These are phyloP conservation scores for Cornus controversa DNA, from an alignment of 148 eudicot genomes.

Conservation along the genomic window DNA sequence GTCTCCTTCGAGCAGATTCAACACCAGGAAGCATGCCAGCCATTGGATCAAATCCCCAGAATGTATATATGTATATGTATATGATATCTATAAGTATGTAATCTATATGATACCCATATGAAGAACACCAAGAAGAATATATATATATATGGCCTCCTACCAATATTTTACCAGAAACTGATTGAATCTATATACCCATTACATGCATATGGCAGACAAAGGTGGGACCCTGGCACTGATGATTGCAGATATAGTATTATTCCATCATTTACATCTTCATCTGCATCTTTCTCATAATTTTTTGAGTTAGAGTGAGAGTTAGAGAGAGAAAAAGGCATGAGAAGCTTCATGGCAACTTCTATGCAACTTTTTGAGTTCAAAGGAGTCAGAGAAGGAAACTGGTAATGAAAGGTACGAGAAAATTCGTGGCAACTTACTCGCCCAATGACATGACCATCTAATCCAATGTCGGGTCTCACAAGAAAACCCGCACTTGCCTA, in stretches of 20 bases:
- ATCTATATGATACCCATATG: not conserved
- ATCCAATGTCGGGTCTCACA: too few species aligned
- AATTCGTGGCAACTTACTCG: too few species aligned
- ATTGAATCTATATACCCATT: not conserved
- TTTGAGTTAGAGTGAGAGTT: too few species aligned
- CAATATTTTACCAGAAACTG: not conserved
- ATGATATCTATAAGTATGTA: not conserved
- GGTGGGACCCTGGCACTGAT: not conserved
- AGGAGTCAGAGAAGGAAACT: too few species aligned
- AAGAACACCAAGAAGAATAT: not conserved
- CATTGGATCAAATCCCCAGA: slow-evolving; percentile 24
- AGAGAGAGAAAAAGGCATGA: not conserved
- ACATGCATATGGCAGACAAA: not conserved
- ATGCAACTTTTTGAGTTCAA: too few species aligned
- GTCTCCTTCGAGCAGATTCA: slow-evolving; percentile 69
- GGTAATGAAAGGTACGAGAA: too few species aligned
- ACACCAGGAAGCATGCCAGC: slow-evolving; percentile 82
- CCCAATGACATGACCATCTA: too few species aligned
- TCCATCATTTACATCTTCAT: not conserved
- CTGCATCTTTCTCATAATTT: not conserved
- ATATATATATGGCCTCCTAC: not conserved
- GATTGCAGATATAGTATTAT: not conserved
- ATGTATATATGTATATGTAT: not conserved
- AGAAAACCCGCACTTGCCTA: too few species aligned
- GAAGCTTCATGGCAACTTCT: not conserved